These are phyloP conservation scores for Scedosporium boydii DNA, from an alignment of 2,329 filamentous ascomycete genomes.

Conservation along the genomic window DNA sequence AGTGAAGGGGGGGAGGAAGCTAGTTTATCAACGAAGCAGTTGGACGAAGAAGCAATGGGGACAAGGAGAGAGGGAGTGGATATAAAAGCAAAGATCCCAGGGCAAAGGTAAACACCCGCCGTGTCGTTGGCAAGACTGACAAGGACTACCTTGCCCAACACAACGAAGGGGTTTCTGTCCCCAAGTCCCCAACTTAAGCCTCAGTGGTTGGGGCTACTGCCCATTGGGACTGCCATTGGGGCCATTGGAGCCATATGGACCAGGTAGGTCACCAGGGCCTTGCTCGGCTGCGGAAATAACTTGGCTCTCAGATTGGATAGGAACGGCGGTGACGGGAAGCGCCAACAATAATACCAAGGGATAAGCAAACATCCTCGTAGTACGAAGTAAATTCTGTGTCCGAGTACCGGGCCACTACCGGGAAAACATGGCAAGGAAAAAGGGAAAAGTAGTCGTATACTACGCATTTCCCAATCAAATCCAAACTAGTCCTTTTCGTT, in stretches of 20 bases:
- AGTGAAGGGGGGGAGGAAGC: not conserved
- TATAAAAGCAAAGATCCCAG: slow-evolving; percentile 4
- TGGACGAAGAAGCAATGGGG: not conserved
- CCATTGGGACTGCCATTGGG: too few species aligned
- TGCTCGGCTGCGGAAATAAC: slow-evolving; percentile 3
- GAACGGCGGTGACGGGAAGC: slow-evolving; percentile 6
- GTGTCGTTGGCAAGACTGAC: not conserved
- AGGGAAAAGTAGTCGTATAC: not conserved
- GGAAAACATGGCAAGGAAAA: not conserved
- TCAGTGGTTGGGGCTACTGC: not conserved
- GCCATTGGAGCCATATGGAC: not conserved
- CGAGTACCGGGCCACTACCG: not conserved
- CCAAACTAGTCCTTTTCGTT: not conserved
- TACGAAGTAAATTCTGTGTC: not conserved
- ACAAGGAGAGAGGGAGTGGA: slow-evolving; percentile 4
- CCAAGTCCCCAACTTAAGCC: slow-evolving; percentile 1
- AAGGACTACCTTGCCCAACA: slow-evolving; percentile 6
- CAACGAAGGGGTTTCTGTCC: slow-evolving; percentile 1
- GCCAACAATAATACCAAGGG: not conserved
- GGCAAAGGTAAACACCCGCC: slow-evolving; percentile 4
- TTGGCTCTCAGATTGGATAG: slow-evolving; percentile 5
- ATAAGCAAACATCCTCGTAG: slow-evolving; percentile 2
- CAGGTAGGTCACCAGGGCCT: slow-evolving; percentile 7
- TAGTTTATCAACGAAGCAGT: slow-evolving; percentile 4
- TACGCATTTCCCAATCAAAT: not conserved